Evolutionary conservation across 768 basidiomycete species (phyloP).

Genomic region (Lentinula raphanica): DNA sequence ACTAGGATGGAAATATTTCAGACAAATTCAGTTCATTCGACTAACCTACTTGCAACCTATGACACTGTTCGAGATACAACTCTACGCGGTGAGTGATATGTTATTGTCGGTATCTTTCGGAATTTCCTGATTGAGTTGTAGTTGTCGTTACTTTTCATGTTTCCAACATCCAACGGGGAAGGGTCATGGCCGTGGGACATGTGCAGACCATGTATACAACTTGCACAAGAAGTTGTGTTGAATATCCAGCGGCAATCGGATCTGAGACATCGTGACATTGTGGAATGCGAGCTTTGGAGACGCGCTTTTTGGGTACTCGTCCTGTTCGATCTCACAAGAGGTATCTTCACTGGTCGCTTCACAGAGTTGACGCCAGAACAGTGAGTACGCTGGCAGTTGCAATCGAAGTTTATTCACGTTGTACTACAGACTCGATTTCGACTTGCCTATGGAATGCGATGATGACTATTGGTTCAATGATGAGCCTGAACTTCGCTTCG

Average conservation of each 20-base stretch:
- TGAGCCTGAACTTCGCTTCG: slow-evolving; percentile 34
- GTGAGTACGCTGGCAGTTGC: not conserved
- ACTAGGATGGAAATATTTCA: slow-evolving; percentile 39
- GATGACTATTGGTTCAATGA: slow-evolving; percentile 51
- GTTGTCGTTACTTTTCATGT: slow-evolving; percentile 22
- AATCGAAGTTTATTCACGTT: slow-evolving; percentile 11
- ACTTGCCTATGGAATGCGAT: slow-evolving; percentile 39
- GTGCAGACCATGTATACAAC: slow-evolving; percentile 12
- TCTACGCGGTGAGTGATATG: slow-evolving; percentile 32
- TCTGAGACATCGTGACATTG: not conserved
- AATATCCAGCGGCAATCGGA: slow-evolving; percentile 10
- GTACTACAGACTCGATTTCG: not conserved
- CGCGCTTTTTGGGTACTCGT: slow-evolving; percentile 29
- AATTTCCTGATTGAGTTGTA: slow-evolving; percentile 8
- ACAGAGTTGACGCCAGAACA: slow-evolving; percentile 26
- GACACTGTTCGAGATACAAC: slow-evolving; percentile 52
- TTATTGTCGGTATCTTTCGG: not conserved
- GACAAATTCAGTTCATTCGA: slow-evolving; percentile 45
- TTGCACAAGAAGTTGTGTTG: slow-evolving; percentile 26
- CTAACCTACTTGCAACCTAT: slow-evolving; percentile 45
- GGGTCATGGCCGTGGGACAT: slow-evolving; percentile 32
- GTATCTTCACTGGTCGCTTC: slow-evolving; percentile 50
- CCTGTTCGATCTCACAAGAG: slow-evolving; percentile 23
- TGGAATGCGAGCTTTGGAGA: slow-evolving; percentile 49
- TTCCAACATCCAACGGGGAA: slow-evolving; percentile 31